Evolutionary conservation across 2,329 filamentous ascomycete species (phyloP).

Genomic region (Tolypocladium paradoxum): DNA sequence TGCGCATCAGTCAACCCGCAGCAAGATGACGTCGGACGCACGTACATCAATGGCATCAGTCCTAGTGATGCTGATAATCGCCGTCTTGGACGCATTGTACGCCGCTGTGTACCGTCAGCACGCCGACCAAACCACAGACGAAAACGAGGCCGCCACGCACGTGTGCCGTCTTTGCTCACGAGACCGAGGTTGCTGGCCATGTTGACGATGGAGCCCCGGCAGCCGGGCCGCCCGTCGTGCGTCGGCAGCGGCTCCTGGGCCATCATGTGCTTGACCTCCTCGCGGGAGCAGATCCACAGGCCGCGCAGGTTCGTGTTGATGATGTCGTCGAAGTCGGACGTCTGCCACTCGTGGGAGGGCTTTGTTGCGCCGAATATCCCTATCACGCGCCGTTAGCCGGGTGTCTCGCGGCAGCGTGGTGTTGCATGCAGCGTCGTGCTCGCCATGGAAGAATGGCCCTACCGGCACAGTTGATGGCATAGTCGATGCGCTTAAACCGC

Average conservation of each 20-base stretch:
- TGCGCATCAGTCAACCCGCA: neutral
- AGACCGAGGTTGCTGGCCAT: slow-evolving; percentile 32
- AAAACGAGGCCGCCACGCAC: slow-evolving; percentile 15
- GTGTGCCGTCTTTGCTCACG: slow-evolving; percentile 27
- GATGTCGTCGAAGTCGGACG: slow-evolving; percentile 29
- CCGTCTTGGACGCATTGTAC: slow-evolving; percentile 35
- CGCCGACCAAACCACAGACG: too few species aligned
- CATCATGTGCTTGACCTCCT: slow-evolving; percentile 31
- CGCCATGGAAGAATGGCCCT: too few species aligned
- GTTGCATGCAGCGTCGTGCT: too few species aligned
- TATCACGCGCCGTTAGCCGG: neutral
- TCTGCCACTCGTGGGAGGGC: slow-evolving; percentile 22
- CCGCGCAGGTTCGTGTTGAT: slow-evolving; percentile 32
- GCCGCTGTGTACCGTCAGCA: slow-evolving; percentile 18
- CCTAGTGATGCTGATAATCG: slow-evolving; percentile 30
- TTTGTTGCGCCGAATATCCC: slow-evolving; percentile 27
- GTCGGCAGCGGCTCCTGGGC: slow-evolving; percentile 28
- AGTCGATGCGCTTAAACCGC: slow-evolving; percentile 30
- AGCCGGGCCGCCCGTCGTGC: slow-evolving; percentile 26
- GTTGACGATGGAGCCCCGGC: slow-evolving; percentile 33
- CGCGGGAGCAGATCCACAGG: slow-evolving; percentile 31
- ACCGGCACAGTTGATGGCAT: slow-evolving; percentile 34
- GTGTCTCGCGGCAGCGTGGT: neutral
- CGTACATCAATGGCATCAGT: slow-evolving; percentile 32
- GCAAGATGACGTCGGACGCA: slow-evolving; percentile 9